Evolutionary conservation across 345 rosid species (phyloP), one percentile per base, ranked within the genome.

Genomic region (Murraya paniculata): DNA sequence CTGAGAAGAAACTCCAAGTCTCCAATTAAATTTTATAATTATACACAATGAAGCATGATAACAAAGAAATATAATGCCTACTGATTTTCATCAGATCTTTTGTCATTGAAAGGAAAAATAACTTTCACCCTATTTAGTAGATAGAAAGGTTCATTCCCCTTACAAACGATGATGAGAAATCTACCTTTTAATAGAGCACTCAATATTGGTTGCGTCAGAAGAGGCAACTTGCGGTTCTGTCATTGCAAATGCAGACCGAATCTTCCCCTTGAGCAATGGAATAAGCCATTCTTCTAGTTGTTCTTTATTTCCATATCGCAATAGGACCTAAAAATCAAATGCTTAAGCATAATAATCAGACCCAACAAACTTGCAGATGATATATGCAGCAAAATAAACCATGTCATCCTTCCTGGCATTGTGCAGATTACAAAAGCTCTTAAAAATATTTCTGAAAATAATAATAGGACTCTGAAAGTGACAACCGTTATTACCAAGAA

Each of bases 171-270:
- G 45, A 35, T 57, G 7, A 65, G 18, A 59, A 45, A 68, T 61
- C 56, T 73, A 90, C 99, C 99, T 92, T 85, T 19, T 85, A 82
- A 96, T 94, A 30, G 99, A 96, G 73, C 99, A 96, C 75, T 94
- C 98, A 41, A 96, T 92, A 81, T 96, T 96, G 73, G 99, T 96
- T 76, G 98, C 99, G 86, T 96, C 99, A 76, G 99, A 96, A 35
- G 99, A 96, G 50, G 99, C 99, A 84, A 96, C 99, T 82, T 88
- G 92, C 25, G 99, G 99, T 81, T 96, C 99, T 64, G 99, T 96
- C 98, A 96, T 96, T 68, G 99, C 99, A 81, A 96, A 96, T 84
- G 94, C 99, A 74, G 99, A 96, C 65, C 99, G 95, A 73, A 94
- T 90, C 84, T 87, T 89, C 72, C 99, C 99, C 75, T 92, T 89